Percentiles rank a stretch among this genome's conserved stretches.
phyloP scores from a whole-genome alignment of 805 yeast species.

The Myxozyma vanderwaltii region DNA sequence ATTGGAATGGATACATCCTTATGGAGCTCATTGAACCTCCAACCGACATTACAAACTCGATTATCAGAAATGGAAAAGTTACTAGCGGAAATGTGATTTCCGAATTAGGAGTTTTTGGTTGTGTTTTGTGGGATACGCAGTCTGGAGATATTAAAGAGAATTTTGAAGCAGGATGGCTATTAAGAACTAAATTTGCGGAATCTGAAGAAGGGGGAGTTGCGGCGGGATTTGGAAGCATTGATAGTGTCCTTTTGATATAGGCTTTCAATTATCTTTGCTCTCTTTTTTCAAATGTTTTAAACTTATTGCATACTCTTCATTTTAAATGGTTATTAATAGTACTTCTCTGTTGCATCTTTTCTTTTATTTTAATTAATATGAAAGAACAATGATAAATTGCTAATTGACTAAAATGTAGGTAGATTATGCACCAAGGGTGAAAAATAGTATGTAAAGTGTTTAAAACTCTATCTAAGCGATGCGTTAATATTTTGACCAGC shows the following conservation, averaged over 20 bases:
- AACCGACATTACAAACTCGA: slow-evolving; percentile 58
- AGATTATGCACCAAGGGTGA: too few relatives aligned
- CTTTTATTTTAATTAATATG: too few relatives aligned
- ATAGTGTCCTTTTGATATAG: slow-evolving; percentile 63
- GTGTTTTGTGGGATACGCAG: slow-evolving; percentile 69
- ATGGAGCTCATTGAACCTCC: slow-evolving; percentile 93
- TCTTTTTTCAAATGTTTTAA: too few relatives aligned
- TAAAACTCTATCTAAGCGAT: too few relatives aligned
- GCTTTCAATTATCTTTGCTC: too few relatives aligned
- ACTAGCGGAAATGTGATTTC: slow-evolving; percentile 76
- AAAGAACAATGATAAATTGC: too few relatives aligned
- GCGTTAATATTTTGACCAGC: too few relatives aligned
- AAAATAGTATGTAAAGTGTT: too few relatives aligned
- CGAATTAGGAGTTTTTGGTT: slow-evolving; percentile 90
- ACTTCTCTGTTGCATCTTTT: too few relatives aligned
- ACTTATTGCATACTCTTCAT: too few relatives aligned
- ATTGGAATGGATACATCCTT: slow-evolving; percentile 88
- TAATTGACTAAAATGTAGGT: too few relatives aligned
- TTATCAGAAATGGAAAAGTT: slow-evolving; percentile 66
- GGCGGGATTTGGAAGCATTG: slow-evolving; percentile 98
- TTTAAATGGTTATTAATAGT: too few relatives aligned
- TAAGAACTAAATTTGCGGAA: slow-evolving; percentile 82
- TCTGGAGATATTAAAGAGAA: slow-evolving; percentile 59
- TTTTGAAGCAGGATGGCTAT: slow-evolving; percentile 76
- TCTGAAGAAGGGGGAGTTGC: slow-evolving; percentile 99